Conservation (phyloP, 1,139 yeast genomes). For the Suhomyces coccinellae region DNA sequence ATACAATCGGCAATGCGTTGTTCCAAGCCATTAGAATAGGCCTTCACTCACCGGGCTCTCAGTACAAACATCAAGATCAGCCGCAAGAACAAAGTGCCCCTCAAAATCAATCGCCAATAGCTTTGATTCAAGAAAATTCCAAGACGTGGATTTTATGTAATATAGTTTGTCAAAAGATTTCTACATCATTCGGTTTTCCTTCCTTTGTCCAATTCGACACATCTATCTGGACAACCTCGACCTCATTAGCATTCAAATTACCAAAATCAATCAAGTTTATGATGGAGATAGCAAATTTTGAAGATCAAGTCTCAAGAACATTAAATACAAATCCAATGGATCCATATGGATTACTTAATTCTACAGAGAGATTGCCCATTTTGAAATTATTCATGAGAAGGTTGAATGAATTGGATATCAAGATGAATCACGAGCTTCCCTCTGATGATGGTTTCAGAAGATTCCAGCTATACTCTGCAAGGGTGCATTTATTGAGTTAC, state of each 20-base stretch:
- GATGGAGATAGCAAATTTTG: conserved; percentile 81
- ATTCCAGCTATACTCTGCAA: conserved; percentile 67
- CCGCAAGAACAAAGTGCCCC: conserved; percentile 15
- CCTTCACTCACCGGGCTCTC: conserved; percentile 61
- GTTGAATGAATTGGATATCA: conserved; percentile 71
- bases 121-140: conserved; percentile 70
- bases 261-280: conserved; percentile 68
- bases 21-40: conserved; percentile 92
- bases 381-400: conserved; percentile 69
- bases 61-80: conserved; percentile 8
- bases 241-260: conserved; percentile 26
- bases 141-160: conserved; percentile 95
- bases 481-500: conserved; percentile 78
- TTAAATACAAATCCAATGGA: conserved; percentile 72
- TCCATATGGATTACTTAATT: conserved; percentile 63
- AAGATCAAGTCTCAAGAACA: conserved; percentile 79
- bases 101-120: conserved; percentile 22
- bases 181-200: conserved; percentile 92
- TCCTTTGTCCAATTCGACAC: conserved; percentile 86
- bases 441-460: conserved; percentile 62
- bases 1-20: conserved; percentile 87
- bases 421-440: conserved; percentile 32
- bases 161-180: conserved; percentile 83
- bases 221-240: conserved; percentile 52
- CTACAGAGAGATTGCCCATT: conserved; percentile 71